Base-by-base conservation (phyloP, 371 early-diverging fungal genomes). In the Mortierella sp. region DNA sequence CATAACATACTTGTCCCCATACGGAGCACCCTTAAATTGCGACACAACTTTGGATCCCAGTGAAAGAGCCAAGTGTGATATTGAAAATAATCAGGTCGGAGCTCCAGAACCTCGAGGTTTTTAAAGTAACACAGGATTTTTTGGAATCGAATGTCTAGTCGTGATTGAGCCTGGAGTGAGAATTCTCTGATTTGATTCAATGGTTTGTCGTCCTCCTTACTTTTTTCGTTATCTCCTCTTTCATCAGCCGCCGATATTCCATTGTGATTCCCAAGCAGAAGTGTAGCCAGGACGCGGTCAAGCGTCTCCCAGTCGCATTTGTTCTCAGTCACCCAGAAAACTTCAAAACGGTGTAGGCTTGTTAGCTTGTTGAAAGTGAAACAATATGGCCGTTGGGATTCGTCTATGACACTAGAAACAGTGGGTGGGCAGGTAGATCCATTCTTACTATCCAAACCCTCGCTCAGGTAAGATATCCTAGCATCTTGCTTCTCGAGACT, bases 311-410 rank as follows among this genome's bases (percentile, higher is more conserved):
- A 78, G 57, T 73, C 70, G 54, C 49, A 73, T 0, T 20, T 4
- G 51, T 78, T 78, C 43, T 66, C 59, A 26, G 62, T 70, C 30
- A 78, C 24, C 28, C 51, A 32, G 28, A 51, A 70, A 0, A 78
- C 67, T 35, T 78, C 78, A 35, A 78, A 28, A 3, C 74, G 78
- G 14, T 60, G 66, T 30, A 78, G 52, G 24, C 63, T 66, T 10
- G 70, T 66, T n/a, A 78, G 47, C 26, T 70, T 70, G 49, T 78
- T 58, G 62, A 73, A 64, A 3, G 74, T 70, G 67, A 78, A 73
- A 28, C 70, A 73, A 54, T 73, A 78, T 3, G 70, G 70, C 22
- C 62, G 57, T 20, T 26, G 24, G n/a, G 64, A 72, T 61, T 62
- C 70, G 14, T 70, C 66, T 32, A 22, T 43, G 18, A n/a, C 28